Base-by-base conservation (phyloP, 164 flowering plant genomes). In the Vitis rotundifolia region DNA sequence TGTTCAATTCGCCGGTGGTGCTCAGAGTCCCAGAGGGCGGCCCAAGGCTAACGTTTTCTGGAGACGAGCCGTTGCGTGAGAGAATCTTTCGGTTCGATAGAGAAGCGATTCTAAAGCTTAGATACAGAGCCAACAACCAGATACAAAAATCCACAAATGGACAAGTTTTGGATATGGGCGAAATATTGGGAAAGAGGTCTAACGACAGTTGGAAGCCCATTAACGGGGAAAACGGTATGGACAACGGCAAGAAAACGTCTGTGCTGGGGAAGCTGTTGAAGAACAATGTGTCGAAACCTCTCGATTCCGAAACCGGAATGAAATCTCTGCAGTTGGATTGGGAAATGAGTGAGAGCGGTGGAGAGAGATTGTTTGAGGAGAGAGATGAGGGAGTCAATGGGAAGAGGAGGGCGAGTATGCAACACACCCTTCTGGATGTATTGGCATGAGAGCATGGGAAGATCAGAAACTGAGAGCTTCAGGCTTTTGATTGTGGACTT, bases 381-480 rank as follows among this genome's bases (percentile, higher is more conserved):
- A 10, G 80, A 0, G 61, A 85, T 3, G 55, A 91, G 80, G 10
- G 74, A 53, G 66, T 73, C 68, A 48, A 81, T 19, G 59, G 80
- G 50, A 67, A 68, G 74, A 12, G 84, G 81, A 0, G 94, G 91
- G 16, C 49, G 49, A 2, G 90, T 48, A 67, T 88, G 79, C 1
- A 94, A 74, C 9, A 87, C 81, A 0, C 98, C 98, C 72, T 92
- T 90, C 71, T 94, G 97, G 22, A 92, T 94, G 85, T 94, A 92
- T 6, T 92, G 94, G 66, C 96, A 88, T 0, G 98, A 89, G 66
- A 94, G 93, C 98, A 92, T 92, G 13, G 95, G 92, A n/a, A 94
- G 86, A 63, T 94, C 98, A 5, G 93, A 89, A 61, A 87, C 90
- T 0, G 96, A 87, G 69, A 91, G 91, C 63, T 76, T 87, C 8